Evolutionary conservation across 2,329 filamentous ascomycete species (phyloP), one percentile per base, ranked within the genome.

Genomic region (Sporothrix luriei): DNA sequence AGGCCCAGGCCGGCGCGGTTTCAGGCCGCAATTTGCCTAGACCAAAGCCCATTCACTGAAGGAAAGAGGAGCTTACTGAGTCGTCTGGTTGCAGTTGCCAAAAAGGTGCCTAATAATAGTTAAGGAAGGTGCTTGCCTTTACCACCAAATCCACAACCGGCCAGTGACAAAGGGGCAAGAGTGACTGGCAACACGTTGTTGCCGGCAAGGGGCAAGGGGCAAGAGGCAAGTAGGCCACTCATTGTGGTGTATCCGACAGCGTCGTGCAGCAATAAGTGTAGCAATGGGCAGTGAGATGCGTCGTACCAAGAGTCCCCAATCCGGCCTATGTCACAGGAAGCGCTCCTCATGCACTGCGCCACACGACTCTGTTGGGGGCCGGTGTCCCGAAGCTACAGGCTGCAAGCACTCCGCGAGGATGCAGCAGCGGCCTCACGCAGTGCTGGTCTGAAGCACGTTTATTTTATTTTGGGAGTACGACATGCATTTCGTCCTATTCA

Each of bases 1-100:
- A 21, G 57, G 21, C 19, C 40, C 59, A 62, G 24, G 33, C 55
- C 55, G 24, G 52, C 26, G 52, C 52, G 52, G 52, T 55, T 55
- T 26, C 52, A 55, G 52, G 14, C 13, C 29, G 7, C 54, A 38
- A 40, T 57, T 57, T 3, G 54, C 29, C 54, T 29, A 38, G 54
- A 19, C 29, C 29, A 38, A 16, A 38, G 40, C 40, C n/a, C 14
- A 1, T 4, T 26, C 14, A 1, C 1, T 26, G 57, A n/a, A 21
- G 24, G 3, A 38, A 46, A 16, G 40, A 66, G 29, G 62, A 52
- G 62, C 62, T 66, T 66, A 52, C 62, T 66, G 62, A 52, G 62
- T 52, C 21, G 24, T 48, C 33, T 48, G 40, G 29, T 48, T 9
- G 24, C n/a, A 9, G 61, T 19, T 38, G 61, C 61, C 61, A 24